phyloP scores from a whole-genome alignment of 1,284 basidiomycete species.

The Garcileccinum viscosum region DNA sequence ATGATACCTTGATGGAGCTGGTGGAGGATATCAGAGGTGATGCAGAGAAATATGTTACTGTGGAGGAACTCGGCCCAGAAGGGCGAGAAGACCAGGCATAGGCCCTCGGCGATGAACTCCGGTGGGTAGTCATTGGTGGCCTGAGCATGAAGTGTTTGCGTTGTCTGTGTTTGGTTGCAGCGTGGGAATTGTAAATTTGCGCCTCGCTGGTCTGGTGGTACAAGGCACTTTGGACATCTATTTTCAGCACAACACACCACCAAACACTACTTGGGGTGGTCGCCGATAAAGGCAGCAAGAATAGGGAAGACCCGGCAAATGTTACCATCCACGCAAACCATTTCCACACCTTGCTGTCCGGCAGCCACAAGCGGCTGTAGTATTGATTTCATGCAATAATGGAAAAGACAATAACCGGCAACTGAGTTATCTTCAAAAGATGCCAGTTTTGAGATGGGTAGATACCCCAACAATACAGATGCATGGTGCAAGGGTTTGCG shows the following conservation, averaged over 20 bases:
- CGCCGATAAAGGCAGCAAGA: neutral
- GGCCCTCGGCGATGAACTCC: neutral
- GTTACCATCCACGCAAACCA: neutral
- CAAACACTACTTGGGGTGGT: neutral
- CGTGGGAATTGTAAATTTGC: neutral
- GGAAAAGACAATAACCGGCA: neutral
- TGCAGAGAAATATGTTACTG: too few species aligned
- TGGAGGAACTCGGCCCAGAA: too few species aligned
- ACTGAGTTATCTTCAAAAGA: neutral
- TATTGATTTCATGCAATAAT: neutral
- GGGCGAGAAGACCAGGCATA: neutral
- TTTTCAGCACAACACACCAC: neutral
- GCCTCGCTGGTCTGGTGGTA: neutral
- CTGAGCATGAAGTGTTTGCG: neutral
- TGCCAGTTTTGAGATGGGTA: neutral
- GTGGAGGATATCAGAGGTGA: too few species aligned
- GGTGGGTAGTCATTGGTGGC: neutral
- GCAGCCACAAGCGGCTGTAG: neutral
- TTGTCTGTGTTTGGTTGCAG: neutral
- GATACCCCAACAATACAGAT: neutral
- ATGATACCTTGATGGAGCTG: too few species aligned
- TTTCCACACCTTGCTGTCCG: neutral
- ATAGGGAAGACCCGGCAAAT: neutral
- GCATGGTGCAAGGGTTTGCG: neutral
- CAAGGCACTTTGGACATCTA: neutral